These are phyloP conservation scores for Spirogloea muscicola DNA, from an alignment of 139 green algal species.

Conservation along the genomic window DNA sequence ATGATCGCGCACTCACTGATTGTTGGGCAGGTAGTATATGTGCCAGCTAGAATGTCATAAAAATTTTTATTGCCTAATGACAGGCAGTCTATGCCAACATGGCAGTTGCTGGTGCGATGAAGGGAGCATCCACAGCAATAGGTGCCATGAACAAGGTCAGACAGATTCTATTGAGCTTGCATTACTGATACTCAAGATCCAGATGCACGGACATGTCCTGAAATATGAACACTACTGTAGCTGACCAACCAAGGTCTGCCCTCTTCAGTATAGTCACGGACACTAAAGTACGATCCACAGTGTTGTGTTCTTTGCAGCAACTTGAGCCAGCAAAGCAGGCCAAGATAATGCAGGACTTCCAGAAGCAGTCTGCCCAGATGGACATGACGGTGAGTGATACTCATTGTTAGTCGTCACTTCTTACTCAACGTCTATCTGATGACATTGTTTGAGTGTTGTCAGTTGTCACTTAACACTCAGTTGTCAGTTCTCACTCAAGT, in stretches of 20 bases:
- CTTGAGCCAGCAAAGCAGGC: slow-evolving; percentile 5
- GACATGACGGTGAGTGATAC: slow-evolving; percentile 23
- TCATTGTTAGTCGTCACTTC: not conserved
- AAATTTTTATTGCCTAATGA: no score
- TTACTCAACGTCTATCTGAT: not conserved
- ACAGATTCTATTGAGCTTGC: not conserved
- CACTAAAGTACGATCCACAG: no score
- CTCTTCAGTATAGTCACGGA: no score
- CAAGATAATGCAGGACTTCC: slow-evolving; percentile 19
- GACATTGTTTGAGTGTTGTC: not conserved
- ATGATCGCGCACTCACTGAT: no score
- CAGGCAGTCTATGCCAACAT: slow-evolving; percentile 28
- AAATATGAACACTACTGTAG: no score
- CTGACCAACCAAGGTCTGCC: no score
- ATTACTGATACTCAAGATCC: no score
- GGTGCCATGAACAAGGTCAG: slow-evolving; percentile 29
- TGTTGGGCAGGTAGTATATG: no score
- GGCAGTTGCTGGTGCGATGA: slow-evolving; percentile 28
- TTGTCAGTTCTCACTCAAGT: not conserved
- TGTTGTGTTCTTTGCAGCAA: slow-evolving; percentile 17
- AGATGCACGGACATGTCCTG: no score
- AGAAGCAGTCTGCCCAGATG: slow-evolving; percentile 22
- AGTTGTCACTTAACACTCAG: not conserved
- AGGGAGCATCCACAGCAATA: slow-evolving; percentile 8
- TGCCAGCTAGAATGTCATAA: no score